Evolutionary conservation across 305 asterid genomes (phyloP).

Genomic region (Rubia occidens): DNA sequence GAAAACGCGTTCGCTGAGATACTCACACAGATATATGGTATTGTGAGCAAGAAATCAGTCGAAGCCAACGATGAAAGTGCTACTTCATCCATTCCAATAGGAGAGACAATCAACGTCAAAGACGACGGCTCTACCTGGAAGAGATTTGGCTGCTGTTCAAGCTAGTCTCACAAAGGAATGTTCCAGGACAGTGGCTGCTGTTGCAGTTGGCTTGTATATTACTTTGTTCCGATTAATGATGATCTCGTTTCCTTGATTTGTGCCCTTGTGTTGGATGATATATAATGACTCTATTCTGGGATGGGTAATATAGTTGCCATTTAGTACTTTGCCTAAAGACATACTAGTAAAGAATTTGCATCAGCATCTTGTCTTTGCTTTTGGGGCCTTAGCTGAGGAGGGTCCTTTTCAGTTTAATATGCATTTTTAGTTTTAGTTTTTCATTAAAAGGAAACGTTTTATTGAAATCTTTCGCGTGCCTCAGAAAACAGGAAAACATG

Average conservation of each 20-base stretch:
- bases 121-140: conserved; percentile 54
- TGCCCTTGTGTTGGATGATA: conserved; percentile 11
- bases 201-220: conserved; percentile 12
- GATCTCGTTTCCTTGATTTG: conserved; percentile 7
- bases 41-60: conserved; percentile 58
- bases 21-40: conserved; percentile 45
- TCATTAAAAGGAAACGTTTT: neutral
- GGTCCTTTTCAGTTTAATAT: neutral
- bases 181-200: conserved; percentile 14
- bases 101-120: conserved; percentile 51
- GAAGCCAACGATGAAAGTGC: conserved; percentile 64
- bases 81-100: conserved; percentile 51
- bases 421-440: neutral
- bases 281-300: conserved; percentile 10
- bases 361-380: conserved; percentile 8
- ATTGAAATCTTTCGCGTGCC: too few relatives aligned
- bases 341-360: conserved; percentile 10
- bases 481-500: neutral
- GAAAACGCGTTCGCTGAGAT: conserved; percentile 62
- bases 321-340: conserved; percentile 18
- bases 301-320: conserved; percentile 20
- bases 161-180: conserved; percentile 26
- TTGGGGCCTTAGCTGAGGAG: conserved; percentile 11
- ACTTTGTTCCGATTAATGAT: neutral
- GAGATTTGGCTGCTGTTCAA: conserved; percentile 58